These are phyloP conservation scores for Calvatia gigantea DNA, from an alignment of 768 basidiomycete genomes.

Conservation along the genomic window DNA sequence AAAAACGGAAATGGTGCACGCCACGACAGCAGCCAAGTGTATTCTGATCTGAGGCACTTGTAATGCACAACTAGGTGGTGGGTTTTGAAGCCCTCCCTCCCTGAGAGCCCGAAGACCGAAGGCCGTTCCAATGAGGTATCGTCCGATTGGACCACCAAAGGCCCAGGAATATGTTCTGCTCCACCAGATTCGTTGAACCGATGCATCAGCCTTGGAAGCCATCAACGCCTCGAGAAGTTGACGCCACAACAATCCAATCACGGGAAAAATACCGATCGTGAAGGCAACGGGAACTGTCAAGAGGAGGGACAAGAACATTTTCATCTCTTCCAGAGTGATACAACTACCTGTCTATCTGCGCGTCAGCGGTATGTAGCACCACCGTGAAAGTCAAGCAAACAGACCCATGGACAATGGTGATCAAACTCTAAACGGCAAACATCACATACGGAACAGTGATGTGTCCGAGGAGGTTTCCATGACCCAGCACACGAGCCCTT, in stretches of 20 bases:
- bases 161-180: conserved; percentile 41
- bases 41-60: conserved; percentile 35
- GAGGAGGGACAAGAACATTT: conserved; percentile 32
- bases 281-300: conserved; percentile 28
- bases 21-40: conserved; percentile 21
- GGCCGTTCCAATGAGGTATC: conserved; percentile 35
- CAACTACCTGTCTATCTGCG: conserved; percentile 36
- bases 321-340: conserved; percentile 34
- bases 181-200: conserved; percentile 36
- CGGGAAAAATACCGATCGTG: conserved; percentile 25
- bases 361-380: neutral
- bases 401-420: conserved; percentile 47
- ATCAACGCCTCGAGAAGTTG: conserved; percentile 27
- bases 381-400: conserved; percentile 4
- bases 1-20: conserved; percentile 30
- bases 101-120: conserved; percentile 32
- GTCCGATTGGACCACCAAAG: conserved; percentile 38
- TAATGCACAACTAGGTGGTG: conserved; percentile 23
- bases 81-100: conserved; percentile 12
- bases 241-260: conserved; percentile 20
- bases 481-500: conserved; percentile 30
- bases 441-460: conserved; percentile 43
- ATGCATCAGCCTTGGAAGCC: conserved; percentile 25
- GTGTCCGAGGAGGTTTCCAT: conserved; percentile 42
- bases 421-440: conserved; percentile 42